phyloP scores from a whole-genome alignment of 106 monocot species.

The Agapanthus africanus region DNA sequence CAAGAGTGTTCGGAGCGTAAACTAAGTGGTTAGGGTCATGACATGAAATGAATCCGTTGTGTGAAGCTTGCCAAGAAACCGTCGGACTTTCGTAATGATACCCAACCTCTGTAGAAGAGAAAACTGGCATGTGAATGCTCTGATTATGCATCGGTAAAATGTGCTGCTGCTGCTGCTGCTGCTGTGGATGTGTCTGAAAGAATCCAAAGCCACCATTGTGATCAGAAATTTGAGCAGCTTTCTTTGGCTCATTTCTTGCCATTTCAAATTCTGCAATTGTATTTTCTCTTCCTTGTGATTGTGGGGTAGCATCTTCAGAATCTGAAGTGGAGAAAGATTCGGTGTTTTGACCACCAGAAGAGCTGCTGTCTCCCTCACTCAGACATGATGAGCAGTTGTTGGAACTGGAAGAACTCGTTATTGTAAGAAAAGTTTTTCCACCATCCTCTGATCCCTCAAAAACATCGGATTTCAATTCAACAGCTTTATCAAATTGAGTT shows the following conservation, averaged over 20 bases:
- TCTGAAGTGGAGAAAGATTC: conserved; percentile 71
- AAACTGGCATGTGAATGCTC: conserved; percentile 29
- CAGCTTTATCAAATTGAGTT: conserved; percentile 6
- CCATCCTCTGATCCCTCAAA: conserved; percentile 6
- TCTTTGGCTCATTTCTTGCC: conserved; percentile 6
- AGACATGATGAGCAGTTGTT: conserved; percentile 63
- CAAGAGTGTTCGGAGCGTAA: conserved; percentile 27
- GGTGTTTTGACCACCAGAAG: conserved; percentile 40
- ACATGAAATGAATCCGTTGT: conserved; percentile 38
- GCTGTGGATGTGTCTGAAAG: conserved; percentile 2
- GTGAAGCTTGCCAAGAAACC: conserved; percentile 44
- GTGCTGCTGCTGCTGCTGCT: conserved; percentile 14
- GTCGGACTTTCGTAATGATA: conserved; percentile 27
- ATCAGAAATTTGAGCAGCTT: conserved; percentile 7
- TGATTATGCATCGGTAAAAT: conserved; percentile 10
- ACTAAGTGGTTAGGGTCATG: conserved; percentile 40
- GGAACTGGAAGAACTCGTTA: conserved; percentile 39
- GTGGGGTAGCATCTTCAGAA: conserved; percentile 62
- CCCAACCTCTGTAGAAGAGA: conserved; percentile 20
- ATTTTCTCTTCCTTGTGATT: conserved; percentile 24
- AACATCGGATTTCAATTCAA: conserved; percentile 5
- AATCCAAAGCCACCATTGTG: conserved; percentile 16
- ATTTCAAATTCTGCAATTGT: neutral
- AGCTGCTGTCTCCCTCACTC: conserved; percentile 54
- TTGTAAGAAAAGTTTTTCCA: conserved; percentile 17